These are phyloP conservation scores for Fraxinus dipetala DNA, from an alignment of 305 asterid genomes.

Conservation along the genomic window DNA sequence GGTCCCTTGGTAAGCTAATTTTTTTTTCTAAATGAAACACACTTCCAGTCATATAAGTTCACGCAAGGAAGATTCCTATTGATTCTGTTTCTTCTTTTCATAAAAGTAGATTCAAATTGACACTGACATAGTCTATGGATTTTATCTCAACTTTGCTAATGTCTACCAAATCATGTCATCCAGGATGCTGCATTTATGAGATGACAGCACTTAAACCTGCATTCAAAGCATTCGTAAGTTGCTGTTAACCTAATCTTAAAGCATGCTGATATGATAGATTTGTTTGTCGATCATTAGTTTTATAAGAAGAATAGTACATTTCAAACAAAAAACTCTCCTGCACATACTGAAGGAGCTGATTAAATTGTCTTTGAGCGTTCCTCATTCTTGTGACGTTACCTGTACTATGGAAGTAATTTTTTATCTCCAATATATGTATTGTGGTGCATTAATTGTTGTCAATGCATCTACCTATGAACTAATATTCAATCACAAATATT, in stretches of 20 bases:
- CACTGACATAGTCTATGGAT: not conserved
- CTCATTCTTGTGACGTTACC: conserved; percentile 4
- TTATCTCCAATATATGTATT: not conserved
- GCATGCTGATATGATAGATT: conserved; percentile 14
- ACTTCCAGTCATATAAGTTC: conserved; percentile 13
- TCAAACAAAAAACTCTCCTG: not conserved
- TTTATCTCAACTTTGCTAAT: conserved; percentile 20
- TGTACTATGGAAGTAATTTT: not conserved
- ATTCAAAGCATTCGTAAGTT: conserved; percentile 94
- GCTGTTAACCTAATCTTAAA: conserved; percentile 22
- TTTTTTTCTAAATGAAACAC: not conserved
- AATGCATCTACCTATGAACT: not conserved
- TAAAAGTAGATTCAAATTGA: conserved; percentile 10
- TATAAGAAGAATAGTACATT: not conserved
- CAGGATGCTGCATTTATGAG: conserved; percentile 96
- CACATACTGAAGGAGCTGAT: not conserved
- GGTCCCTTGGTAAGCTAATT: conserved; percentile 79
- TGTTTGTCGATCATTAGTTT: conserved; percentile 4
- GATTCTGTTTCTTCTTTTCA: not conserved
- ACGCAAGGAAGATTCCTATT: conserved; percentile 3
- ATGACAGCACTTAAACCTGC: conserved; percentile 90
- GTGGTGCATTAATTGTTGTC: not conserved
- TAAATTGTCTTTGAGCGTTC: not conserved
- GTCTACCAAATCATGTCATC: conserved; percentile 21
- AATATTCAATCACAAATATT: not conserved